These are phyloP conservation scores for Nicotiana rustica DNA, from an alignment of 305 asterid species.

Conservation along the genomic window DNA sequence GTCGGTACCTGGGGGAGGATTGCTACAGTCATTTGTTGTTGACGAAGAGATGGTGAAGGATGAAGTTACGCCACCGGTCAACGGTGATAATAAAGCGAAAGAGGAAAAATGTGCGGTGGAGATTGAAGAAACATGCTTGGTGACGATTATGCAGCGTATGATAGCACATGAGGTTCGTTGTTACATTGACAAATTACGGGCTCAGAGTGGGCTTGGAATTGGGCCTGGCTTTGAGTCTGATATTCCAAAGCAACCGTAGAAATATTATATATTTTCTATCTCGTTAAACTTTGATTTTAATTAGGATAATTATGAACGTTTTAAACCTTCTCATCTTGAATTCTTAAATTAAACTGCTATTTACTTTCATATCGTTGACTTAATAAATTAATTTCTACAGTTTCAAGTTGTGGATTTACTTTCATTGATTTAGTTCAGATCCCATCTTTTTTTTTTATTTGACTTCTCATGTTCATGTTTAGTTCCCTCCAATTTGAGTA, in stretches of 20 bases:
- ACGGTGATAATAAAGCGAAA: not conserved
- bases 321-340: not conserved
- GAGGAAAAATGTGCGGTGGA: conserved; percentile 42
- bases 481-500: too few species aligned
- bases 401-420: not conserved
- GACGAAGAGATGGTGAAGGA: conserved; percentile 1
- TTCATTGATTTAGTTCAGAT: too few species aligned
- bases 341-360: not conserved
- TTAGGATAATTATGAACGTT: not conserved
- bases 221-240: conserved; percentile 37
- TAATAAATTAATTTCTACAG: not conserved
- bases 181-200: conserved; percentile 56
- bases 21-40: not conserved
- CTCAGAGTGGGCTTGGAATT: conserved; percentile 49
- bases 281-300: not conserved
- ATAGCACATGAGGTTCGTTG: conserved; percentile 72
- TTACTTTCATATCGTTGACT: not conserved
- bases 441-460: too few species aligned
- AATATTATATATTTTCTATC: not conserved
- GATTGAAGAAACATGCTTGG: conserved; percentile 53
- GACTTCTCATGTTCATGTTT: too few species aligned
- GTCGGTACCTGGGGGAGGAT: conserved; percentile 52
- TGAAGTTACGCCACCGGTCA: not conserved
- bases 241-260: not conserved
- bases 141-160: conserved; percentile 58